phyloP scores from a whole-genome alignment of 2,329 filamentous ascomycete species.

The Davidsoniella virescens region DNA sequence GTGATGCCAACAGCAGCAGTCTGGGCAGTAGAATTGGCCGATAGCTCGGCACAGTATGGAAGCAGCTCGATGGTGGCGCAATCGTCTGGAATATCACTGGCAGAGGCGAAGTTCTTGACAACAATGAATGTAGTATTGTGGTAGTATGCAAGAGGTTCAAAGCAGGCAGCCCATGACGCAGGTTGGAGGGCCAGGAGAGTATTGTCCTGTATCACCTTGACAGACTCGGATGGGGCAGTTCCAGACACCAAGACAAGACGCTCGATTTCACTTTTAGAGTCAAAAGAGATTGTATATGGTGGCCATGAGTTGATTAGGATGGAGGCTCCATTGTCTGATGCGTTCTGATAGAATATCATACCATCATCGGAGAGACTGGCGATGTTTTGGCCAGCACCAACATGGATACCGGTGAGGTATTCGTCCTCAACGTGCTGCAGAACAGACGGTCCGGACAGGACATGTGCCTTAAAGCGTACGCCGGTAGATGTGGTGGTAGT shows the following conservation, averaged over 20 bases:
- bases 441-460: conserved; percentile 16
- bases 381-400: conserved; percentile 20
- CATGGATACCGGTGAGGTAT: conserved; percentile 25
- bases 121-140: conserved; percentile 19
- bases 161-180: conserved; percentile 28
- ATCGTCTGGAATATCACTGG: conserved; percentile 20
- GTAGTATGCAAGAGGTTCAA: conserved; percentile 27
- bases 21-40: conserved; percentile 19
- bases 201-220: conserved; percentile 22
- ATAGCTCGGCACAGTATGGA: conserved; percentile 26
- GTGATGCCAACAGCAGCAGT: not conserved
- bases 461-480: conserved; percentile 29
- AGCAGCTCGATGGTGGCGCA: conserved; percentile 29
- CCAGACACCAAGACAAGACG: conserved; percentile 20
- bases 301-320: conserved; percentile 26
- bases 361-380: conserved; percentile 27
- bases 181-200: conserved; percentile 17
- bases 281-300: conserved; percentile 23
- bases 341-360: conserved; percentile 33
- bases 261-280: conserved; percentile 18
- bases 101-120: conserved; percentile 14
- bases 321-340: conserved; percentile 23
- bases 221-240: conserved; percentile 21
- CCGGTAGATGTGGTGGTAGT: conserved; percentile 20
- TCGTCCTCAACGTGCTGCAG: conserved; percentile 17